Conservation (phyloP, 768 basidiomycete genomes). For the Termitomyces sp. region DNA sequence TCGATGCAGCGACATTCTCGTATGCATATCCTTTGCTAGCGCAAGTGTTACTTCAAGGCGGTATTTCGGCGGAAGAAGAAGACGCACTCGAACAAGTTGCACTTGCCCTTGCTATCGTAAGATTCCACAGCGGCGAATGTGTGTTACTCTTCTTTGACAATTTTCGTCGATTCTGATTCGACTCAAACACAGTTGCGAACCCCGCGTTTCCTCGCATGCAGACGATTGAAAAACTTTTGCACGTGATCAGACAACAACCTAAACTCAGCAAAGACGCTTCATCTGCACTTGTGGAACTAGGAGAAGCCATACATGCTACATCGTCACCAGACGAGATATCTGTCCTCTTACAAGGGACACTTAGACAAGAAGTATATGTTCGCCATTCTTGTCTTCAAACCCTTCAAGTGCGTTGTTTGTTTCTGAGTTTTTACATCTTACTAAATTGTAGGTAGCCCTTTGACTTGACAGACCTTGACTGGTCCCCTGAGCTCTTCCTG, state of each 20-base stretch:
- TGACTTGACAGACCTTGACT: conserved; percentile 91
- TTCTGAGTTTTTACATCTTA: not conserved
- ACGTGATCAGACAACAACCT: conserved; percentile 72
- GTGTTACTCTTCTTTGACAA: conserved; percentile 19
- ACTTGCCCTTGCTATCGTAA: conserved; percentile 63
- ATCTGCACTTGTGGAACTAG: conserved; percentile 73
- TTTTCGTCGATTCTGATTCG: not conserved
- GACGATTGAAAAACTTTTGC: conserved; percentile 64
- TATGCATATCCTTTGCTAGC: conserved; percentile 74
- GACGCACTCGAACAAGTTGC: conserved; percentile 75
- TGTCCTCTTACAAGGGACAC: conserved; percentile 65
- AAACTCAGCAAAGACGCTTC: conserved; percentile 81
- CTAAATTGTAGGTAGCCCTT: conserved; percentile 54
- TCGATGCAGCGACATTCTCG: conserved; percentile 84
- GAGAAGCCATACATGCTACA: conserved; percentile 67
- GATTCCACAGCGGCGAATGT: conserved; percentile 74
- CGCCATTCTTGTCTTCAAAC: conserved; percentile 88
- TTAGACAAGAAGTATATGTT: conserved; percentile 84
- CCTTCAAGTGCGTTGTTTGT: conserved; percentile 54
- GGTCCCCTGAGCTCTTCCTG: conserved; percentile 85
- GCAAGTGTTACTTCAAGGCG: conserved; percentile 64
- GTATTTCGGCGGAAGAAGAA: conserved; percentile 61
- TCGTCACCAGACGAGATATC: conserved; percentile 58
- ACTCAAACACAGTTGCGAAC: conserved; percentile 50
- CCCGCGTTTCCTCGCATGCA: conserved; percentile 67